phyloP scores from a whole-genome alignment of 2,329 filamentous ascomycete genomes.

The Xylaria sp. region DNA sequence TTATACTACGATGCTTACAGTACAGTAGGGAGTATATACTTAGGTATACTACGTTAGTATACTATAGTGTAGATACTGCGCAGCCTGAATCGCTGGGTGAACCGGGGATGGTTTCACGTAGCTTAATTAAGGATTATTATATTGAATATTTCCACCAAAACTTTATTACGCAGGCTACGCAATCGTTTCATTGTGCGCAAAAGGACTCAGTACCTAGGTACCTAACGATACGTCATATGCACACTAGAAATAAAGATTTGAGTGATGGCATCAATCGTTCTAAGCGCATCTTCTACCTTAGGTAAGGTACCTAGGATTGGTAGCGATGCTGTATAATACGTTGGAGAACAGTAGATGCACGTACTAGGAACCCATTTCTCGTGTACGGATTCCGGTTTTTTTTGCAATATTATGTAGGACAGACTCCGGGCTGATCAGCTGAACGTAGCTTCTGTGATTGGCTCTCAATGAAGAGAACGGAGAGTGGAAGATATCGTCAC shows the following conservation, averaged over 20 bases:
- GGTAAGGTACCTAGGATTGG: not conserved
- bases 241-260: no score
- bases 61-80: no score
- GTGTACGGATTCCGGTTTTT: conserved; percentile 5
- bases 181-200: not conserved
- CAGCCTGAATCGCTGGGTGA: no score
- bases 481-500: not conserved
- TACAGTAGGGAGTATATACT: no score
- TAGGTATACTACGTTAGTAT: no score
- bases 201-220: no score
- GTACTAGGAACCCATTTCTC: not conserved
- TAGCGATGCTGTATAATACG: not conserved
- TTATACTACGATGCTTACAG: no score
- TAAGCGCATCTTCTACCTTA: no score
- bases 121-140: not conserved
- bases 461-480: not conserved
- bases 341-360: not conserved
- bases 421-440: not conserved
- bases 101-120: conserved; percentile 8
- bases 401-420: not conserved
- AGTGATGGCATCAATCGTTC: no score
- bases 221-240: no score
- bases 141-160: not conserved
- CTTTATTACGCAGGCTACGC: not conserved
- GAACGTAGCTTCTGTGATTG: not conserved